Percentiles rank a stretch among this genome's conserved stretches.
Conservation (phyloP, 2,329 filamentous ascomycete species). For the Apiospora marii region DNA sequence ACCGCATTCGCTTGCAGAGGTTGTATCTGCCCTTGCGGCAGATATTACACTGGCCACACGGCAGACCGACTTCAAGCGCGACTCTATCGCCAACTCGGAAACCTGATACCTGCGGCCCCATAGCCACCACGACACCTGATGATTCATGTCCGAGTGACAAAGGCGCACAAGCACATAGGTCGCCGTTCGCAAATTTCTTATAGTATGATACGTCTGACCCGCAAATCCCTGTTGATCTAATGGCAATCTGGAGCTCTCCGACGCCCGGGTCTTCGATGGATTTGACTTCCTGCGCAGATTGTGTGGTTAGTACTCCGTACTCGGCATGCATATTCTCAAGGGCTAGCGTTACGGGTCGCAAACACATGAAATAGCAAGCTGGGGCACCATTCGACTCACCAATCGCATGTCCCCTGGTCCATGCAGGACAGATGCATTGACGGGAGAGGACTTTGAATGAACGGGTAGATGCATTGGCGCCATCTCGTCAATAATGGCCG, state of each 20-base stretch:
- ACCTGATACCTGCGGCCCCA: conserved; percentile 60
- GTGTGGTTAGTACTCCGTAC: conserved; percentile 31
- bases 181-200: conserved; percentile 76
- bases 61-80: conserved; percentile 50
- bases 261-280: conserved; percentile 54
- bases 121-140: conserved; percentile 63
- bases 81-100: conserved; percentile 65
- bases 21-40: conserved; percentile 65
- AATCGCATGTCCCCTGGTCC: conserved; percentile 64
- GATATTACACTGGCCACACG: conserved; percentile 46
- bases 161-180: conserved; percentile 71
- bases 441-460: conserved; percentile 51
- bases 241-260: conserved; percentile 69
- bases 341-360: conserved; percentile 26
- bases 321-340: conserved; percentile 24
- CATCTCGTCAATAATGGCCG: conserved; percentile 52
- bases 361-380: conserved; percentile 43
- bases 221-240: conserved; percentile 73
- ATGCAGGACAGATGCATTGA: conserved; percentile 65
- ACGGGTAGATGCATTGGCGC: conserved; percentile 54
- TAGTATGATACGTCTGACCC: conserved; percentile 77
- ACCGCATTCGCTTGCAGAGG: conserved; percentile 67
- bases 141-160: conserved; percentile 71
- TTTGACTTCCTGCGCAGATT: conserved; percentile 54
- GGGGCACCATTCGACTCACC: conserved; percentile 49